Percentiles rank a stretch among this genome's conserved stretches.
phyloP scores from a whole-genome alignment of 768 basidiomycete genomes.

The Austroboletus eburneus region DNA sequence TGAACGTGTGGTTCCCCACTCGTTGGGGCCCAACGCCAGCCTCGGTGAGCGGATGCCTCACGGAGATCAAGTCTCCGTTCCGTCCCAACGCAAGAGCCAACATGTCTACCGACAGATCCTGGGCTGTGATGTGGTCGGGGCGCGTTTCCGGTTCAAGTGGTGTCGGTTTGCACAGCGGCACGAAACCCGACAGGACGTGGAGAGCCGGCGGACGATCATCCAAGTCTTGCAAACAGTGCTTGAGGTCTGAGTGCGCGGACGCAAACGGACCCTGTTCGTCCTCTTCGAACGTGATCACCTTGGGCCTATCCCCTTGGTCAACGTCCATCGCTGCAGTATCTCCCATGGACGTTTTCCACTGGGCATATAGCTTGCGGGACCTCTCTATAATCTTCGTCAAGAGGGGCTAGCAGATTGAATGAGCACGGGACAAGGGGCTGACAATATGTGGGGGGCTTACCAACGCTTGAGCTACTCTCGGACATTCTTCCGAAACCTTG shows the following conservation, averaged over 20 bases:
- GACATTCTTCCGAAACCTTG: conserved; percentile 53
- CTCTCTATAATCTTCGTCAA: conserved; percentile 54
- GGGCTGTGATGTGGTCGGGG: conserved; percentile 15
- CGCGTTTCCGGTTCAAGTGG: conserved; percentile 17
- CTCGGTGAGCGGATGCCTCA: conserved; percentile 18
- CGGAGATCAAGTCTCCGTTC: conserved; percentile 23
- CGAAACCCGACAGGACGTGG: conserved; percentile 23
- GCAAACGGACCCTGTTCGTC: conserved; percentile 14
- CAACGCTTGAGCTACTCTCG: conserved; percentile 56
- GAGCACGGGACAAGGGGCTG: conserved; percentile 3
- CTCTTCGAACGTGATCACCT: neutral
- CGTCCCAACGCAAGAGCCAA: conserved; percentile 28
- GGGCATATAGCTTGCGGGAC: conserved; percentile 42
- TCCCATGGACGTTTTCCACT: conserved; percentile 31
- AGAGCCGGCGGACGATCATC: conserved; percentile 19
- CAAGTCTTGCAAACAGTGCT: conserved; percentile 23
- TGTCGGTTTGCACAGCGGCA: conserved; percentile 13
- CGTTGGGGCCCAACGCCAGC: conserved; percentile 31
- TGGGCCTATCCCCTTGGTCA: conserved; percentile 13
- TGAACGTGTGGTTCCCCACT: conserved; percentile 52
- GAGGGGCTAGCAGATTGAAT: conserved; percentile 39
- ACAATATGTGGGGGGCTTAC: conserved; percentile 36
- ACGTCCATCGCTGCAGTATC: conserved; percentile 24
- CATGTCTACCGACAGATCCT: conserved; percentile 33
- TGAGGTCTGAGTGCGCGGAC: conserved; percentile 22